phyloP scores from a whole-genome alignment of 2,329 filamentous ascomycete species.

The Epichloe gansuensis region DNA sequence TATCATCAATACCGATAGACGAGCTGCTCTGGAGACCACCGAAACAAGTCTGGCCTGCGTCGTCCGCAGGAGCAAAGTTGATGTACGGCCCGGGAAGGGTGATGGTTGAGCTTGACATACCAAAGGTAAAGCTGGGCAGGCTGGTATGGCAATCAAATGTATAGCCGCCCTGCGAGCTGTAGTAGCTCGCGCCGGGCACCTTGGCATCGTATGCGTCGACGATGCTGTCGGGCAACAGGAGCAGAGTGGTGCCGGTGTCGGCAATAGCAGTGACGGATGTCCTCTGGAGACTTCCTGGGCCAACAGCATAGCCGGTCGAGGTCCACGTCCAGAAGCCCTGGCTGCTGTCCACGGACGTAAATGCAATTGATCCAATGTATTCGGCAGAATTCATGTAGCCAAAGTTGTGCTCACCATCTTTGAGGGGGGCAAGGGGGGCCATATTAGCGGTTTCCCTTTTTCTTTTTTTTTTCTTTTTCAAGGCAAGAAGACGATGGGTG shows the following conservation, averaged over 20 bases:
- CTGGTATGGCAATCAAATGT: slow-evolving; percentile 29
- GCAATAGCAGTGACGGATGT: slow-evolving; percentile 33
- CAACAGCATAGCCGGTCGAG: slow-evolving; percentile 12
- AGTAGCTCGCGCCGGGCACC: slow-evolving; percentile 22
- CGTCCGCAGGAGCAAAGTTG: slow-evolving; percentile 34
- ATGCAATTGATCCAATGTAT: slow-evolving; percentile 49
- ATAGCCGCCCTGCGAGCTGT: slow-evolving; percentile 27
- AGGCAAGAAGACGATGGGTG: no score
- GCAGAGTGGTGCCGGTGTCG: slow-evolving; percentile 50
- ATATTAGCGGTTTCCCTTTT: no score
- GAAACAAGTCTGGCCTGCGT: slow-evolving; percentile 37
- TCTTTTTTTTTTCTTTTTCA: no score
- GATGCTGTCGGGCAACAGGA: slow-evolving; percentile 42
- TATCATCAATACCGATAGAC: slow-evolving; percentile 35
- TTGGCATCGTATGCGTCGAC: slow-evolving; percentile 34
- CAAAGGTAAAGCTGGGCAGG: slow-evolving; percentile 37
- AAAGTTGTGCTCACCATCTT: slow-evolving; percentile 57
- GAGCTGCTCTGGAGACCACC: slow-evolving; percentile 51
- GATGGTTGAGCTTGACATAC: slow-evolving; percentile 43
- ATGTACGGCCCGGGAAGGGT: slow-evolving; percentile 40
- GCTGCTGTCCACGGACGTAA: slow-evolving; percentile 45
- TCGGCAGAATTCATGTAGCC: slow-evolving; percentile 53
- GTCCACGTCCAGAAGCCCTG: slow-evolving; percentile 48
- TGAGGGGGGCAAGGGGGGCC: not conserved
- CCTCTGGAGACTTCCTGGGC: slow-evolving; percentile 6